These are phyloP conservation scores for Durotheca rogersii DNA, from an alignment of 495 filamentous ascomycete genomes.

Conservation along the genomic window DNA sequence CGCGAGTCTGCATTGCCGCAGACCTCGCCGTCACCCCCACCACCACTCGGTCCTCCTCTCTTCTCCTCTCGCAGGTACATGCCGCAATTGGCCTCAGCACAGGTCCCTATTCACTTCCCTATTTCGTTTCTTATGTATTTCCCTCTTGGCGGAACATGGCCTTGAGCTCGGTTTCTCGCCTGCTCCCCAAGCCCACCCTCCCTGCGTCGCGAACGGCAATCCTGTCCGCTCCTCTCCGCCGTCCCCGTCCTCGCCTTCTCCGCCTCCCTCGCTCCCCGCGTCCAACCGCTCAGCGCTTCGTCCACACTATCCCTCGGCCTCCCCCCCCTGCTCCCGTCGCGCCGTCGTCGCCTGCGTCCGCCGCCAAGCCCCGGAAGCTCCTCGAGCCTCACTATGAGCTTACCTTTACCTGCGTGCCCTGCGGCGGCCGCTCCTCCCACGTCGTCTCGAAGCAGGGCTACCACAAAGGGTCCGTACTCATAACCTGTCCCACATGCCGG, in stretches of 20 bases:
- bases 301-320: conserved; percentile 43
- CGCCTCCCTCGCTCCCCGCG: conserved; percentile 20
- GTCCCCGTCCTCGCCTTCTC: conserved; percentile 16
- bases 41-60: too few species aligned
- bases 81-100: too few species aligned
- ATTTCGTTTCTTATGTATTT: too few species aligned
- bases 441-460: conserved; percentile 88
- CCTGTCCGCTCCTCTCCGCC: conserved; percentile 19
- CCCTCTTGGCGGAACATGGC: conserved; percentile 14
- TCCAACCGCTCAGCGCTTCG: conserved; percentile 27
- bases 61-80: too few species aligned
- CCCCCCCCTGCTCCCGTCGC: conserved; percentile 13
- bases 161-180: conserved; percentile 6
- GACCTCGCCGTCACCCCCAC: too few species aligned
- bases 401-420: conserved; percentile 91
- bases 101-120: too few species aligned
- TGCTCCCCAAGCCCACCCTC: conserved; percentile 2
- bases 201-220: conserved; percentile 8
- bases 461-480: conserved; percentile 81
- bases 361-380: conserved; percentile 19
- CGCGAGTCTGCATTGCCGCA: too few species aligned
- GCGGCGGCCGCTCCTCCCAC: conserved; percentile 71
- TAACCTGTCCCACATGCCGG: conserved; percentile 80
- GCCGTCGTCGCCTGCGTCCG: conserved; percentile 27
- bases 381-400: conserved; percentile 73